A percentile compares a stretch with the other conserved stretches of the same genome.
Evolutionary conservation across 208 protist genomes (phyloP).

Genomic region (Balamuthia mandrillaris): DNA sequence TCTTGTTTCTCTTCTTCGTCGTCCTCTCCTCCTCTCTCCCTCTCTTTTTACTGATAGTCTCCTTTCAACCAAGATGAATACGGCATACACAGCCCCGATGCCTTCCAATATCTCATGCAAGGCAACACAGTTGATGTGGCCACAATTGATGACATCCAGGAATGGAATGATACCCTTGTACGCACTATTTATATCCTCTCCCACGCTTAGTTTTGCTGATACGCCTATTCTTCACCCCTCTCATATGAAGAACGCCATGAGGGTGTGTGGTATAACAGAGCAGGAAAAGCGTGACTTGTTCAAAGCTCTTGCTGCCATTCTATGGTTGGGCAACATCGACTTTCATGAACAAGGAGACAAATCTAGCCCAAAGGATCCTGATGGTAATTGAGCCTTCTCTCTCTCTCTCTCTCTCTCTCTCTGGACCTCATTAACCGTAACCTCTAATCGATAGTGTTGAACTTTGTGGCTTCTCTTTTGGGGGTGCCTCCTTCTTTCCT

Average conservation of each 20-base stretch:
- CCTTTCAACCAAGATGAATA: conserved; percentile 16
- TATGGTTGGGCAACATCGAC: conserved; percentile 77
- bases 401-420: not conserved
- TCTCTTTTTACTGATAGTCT: conserved; percentile 31
- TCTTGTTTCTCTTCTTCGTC: conserved; percentile 41
- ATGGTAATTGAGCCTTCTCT: not conserved
- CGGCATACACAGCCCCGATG: conserved; percentile 49
- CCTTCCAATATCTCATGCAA: conserved; percentile 78
- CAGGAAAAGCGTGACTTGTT: conserved; percentile 59
- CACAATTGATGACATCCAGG: conserved; percentile 66
- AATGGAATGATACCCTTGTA: conserved; percentile 56
- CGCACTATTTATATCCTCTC: not conserved
- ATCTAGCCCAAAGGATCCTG: conserved; percentile 6
- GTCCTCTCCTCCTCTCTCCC: too few species aligned
- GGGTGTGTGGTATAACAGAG: conserved; percentile 74
- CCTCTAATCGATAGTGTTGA: conserved; percentile 2
- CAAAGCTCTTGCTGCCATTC: conserved; percentile 67
- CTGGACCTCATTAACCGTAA: too few species aligned
- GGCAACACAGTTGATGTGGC: conserved; percentile 65
- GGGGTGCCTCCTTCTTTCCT: conserved; percentile 24
- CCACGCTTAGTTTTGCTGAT: too few species aligned
- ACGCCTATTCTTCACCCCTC: not conserved
- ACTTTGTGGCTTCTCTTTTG: conserved; percentile 31
- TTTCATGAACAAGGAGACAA: conserved; percentile 66
- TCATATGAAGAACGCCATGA: conserved; percentile 78